Conservation (phyloP, 768 basidiomycete species). For the Mycena rebaudengoi region DNA sequence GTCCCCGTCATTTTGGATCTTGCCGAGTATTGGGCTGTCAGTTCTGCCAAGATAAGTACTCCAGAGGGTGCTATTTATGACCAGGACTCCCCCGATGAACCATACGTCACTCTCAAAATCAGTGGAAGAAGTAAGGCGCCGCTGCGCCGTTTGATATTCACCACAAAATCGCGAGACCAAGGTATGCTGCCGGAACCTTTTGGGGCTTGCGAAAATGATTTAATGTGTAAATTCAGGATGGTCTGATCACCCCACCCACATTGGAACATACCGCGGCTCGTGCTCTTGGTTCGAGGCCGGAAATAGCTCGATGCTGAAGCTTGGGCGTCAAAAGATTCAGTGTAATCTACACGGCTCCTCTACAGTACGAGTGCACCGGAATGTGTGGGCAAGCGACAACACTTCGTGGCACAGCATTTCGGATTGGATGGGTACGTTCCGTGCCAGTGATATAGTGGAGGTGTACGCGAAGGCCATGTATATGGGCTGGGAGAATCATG, state of each 20-base stretch:
- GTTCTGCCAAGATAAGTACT: not conserved
- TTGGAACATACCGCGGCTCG: not conserved
- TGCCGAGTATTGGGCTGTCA: not conserved
- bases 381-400: not conserved
- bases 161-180: not conserved
- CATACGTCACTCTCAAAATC: not conserved
- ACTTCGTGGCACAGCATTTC: not conserved
- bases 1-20: not conserved
- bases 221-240: not conserved
- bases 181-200: not conserved
- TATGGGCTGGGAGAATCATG: slow-evolving; percentile 30
- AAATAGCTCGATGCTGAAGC: not conserved
- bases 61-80: not conserved
- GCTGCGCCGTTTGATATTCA: not conserved
- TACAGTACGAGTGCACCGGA: not conserved
- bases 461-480: not conserved
- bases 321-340: not conserved
- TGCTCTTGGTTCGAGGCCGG: not conserved
- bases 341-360: not conserved
- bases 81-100: not conserved
- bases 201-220: not conserved
- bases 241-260: not conserved
- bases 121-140: not conserved
- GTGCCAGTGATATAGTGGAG: not conserved
- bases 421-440: slow-evolving; percentile 1